Base-by-base conservation (phyloP, 768 basidiomycete species). In the Suillus brevipes region DNA sequence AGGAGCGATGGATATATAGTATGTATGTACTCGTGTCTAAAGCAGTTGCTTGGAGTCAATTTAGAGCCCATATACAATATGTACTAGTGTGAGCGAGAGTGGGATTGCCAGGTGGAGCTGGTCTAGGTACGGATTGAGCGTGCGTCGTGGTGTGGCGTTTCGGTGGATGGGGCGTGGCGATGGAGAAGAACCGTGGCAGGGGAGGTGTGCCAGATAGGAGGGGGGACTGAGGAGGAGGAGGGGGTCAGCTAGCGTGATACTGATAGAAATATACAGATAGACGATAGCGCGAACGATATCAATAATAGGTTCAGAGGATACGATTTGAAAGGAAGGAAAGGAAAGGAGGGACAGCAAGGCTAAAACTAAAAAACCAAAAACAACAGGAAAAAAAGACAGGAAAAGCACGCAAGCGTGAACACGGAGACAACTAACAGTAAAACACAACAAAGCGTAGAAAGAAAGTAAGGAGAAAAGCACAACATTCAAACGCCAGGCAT, bases 401-500 rank as follows among this genome's bases (percentile, higher is more conserved):
- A 36, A 42, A 42, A 42, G 16, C 52, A 53, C 52, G 52, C 52
- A 53, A 53, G 52, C 52, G 52, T 53, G 52, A 53, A 53, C 10
- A 18, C 16, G 16, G 52, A 52, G 14, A 40, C 57, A 58, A 38
- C 13, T 9, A 18, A 38, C 23, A 25, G n/a, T 16, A 18, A 58
- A 25, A 9, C n/a, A 58, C 23, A 25, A 4, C n/a, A 38, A 25
- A 49, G 9, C 20, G 43, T n/a, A 45, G 20, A 45, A 45, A 45
- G 34, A 36, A 6, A 36, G 31, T 31, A 43, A 20, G 10, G 3
- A 47, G 13, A 23, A 49, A 50, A 37, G 37, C n/a, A n/a, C 12
- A 37, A 28, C 9, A 25, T 53, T 58, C 57, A 40, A 58, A 58
- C 57, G 18, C 57, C 57, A 38, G 57, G 57, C 16, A 40, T 58